Evolutionary conservation across 768 basidiomycete genomes (phyloP), one percentile per base, ranked within the genome.

Genomic region (Paxillus involutus): DNA sequence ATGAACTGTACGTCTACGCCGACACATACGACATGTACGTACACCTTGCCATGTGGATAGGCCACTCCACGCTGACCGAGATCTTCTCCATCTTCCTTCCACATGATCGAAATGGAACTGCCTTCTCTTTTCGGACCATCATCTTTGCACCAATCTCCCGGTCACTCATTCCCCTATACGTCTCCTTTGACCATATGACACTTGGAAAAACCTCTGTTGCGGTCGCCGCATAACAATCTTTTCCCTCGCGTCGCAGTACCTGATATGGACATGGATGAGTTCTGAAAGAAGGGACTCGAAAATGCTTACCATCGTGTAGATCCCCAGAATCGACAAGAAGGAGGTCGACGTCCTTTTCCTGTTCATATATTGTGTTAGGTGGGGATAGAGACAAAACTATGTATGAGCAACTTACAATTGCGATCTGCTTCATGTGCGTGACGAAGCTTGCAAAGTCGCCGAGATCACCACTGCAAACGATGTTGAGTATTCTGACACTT

Each of bases 371-470:
- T 29, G 30, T 42, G 10, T n/a, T 17, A 19, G 36, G 44, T 60
- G 7, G 56, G 43, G 36, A 30, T 19, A 13, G 32, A 56, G 30
- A 43, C 29, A 17, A 4, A 26, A 37, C 14, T 8, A 9, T 29
- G 3, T 17, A 16, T 4, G 29, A 30, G 35, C 6, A 9, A 57
- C 75, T 33, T 55, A 85, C 85, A 44, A 78, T 49, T 4, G 94
- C 92, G 41, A 87, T 75, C 35, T 79, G 63, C 72, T 93, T 90
- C 86, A 95, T 88, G 55, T 90, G 89, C 2, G 80, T 61, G 13
- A 91, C 86, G 59, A 95, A 97, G n/a, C 88, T 91, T 37, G 86
- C 78, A 64, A 94, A 88, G 59, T 92, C 90, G n/a, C 91, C 93
- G 26, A 85, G 77, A 62, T 85, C 83, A 13, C 82, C 84, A 53